Evolutionary conservation across 139 green algal genomes (phyloP), one percentile per base, ranked within the genome.

Genomic region (Coccomyxa sp.): DNA sequence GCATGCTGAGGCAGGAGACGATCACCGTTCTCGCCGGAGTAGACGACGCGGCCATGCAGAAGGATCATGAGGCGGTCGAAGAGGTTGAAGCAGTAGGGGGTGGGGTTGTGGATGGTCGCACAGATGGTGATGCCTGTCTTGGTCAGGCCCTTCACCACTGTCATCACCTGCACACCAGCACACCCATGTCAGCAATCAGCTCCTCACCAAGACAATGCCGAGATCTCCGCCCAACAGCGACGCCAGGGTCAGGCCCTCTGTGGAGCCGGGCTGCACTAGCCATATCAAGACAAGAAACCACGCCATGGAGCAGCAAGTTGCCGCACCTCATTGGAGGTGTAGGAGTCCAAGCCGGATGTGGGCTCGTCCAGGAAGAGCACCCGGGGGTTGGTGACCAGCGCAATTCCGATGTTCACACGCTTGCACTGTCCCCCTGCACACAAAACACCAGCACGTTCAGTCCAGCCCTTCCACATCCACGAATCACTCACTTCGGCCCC

Each of bases 61-160:
- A 89, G 67, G 23, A 92, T 81, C 32, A 93, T 79, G 12, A 91
- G 60, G 31, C 85, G 78, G 89, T 96, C 90, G 82, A 96, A 97
- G 17, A 96, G 89, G 28, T 60, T 82, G 87, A 95, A 96, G 77
- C 84, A 88, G 86, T 91, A 92, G 58, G 90, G 85, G 30, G 90
- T 92, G 79, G 92, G 92, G 17, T 74, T 86, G 85, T 95, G 91
- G 80, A 95, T 91, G 77, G 92, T 94, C 58, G 91, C 91, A 60
- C 86, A 91, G 32, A 94, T 86, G 45, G 92, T 94, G 82, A 92
- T 93, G 78, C 91, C 92, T 0, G 77, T 16, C 30, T 32, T 31
- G 10, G 85, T 83, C 79, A 95, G 88, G 4, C 38, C 67, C 77
- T 90, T 90, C 13, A 94, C 91, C 79, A 90, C 84, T 21, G 21